Conservation (phyloP, 2,329 filamentous ascomycete species). For the Penicillium verrucosum region DNA sequence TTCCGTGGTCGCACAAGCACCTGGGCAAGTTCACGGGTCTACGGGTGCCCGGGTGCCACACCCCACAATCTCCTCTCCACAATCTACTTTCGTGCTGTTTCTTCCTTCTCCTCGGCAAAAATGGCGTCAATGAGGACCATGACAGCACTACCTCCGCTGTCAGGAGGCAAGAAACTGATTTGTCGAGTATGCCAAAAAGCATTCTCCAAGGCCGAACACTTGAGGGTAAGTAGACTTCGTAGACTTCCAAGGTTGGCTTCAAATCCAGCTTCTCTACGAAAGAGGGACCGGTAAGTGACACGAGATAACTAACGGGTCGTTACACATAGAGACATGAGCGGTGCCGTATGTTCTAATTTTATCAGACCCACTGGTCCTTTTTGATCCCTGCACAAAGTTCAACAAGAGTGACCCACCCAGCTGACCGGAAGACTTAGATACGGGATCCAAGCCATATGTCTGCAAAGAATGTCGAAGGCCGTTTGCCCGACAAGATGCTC, state of each 20-base stretch:
- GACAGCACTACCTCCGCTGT: no score
- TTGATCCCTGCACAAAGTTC: no score
- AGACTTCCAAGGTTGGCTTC: background rate
- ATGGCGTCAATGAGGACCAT: no score
- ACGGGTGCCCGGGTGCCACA: background rate
- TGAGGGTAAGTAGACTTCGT: conserved; percentile 32
- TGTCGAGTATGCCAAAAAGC: conserved; percentile 35
- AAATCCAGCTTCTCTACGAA: conserved; percentile 10
- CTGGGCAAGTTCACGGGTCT: no score
- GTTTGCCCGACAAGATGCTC: conserved; percentile 45
- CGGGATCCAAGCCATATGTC: conserved; percentile 42
- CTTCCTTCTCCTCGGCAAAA: background rate
- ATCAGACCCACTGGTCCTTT: background rate
- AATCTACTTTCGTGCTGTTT: background rate
- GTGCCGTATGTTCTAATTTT: conserved; percentile 35
- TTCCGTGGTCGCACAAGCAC: background rate
- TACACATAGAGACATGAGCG: conserved; percentile 42
- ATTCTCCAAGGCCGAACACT: conserved; percentile 44
- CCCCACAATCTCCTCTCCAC: conserved; percentile 27
- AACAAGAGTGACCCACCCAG: conserved; percentile 1
- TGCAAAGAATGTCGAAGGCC: conserved; percentile 42
- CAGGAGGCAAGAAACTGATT: no score
- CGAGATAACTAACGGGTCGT: conserved; percentile 6
- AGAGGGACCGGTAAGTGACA: background rate
- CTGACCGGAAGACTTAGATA: conserved; percentile 33